phyloP scores from a whole-genome alignment of 495 filamentous ascomycete genomes.

The Penicillium crystallinum region DNA sequence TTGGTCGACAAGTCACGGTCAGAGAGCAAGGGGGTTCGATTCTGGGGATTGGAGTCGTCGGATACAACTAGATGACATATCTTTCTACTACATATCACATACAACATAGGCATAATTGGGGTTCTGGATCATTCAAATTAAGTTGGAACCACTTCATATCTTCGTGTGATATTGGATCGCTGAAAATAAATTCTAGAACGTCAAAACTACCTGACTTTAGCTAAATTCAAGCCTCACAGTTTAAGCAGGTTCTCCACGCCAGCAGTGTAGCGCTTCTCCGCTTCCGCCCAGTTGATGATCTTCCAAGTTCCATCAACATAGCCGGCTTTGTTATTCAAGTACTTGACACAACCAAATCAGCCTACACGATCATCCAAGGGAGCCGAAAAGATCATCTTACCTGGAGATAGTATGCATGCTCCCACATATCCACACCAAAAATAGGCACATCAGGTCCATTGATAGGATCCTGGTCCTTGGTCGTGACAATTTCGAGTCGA shows the following conservation, averaged over 20 bases:
- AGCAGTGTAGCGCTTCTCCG: constrained; percentile 66
- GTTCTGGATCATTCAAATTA: not conserved
- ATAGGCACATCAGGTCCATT: constrained; percentile 68
- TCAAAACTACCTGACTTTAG: not conserved
- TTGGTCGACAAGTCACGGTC: constrained; percentile 36
- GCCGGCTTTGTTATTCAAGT: constrained; percentile 93
- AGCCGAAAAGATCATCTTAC: constrained; percentile 21
- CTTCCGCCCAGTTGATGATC: constrained; percentile 91
- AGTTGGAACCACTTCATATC: not conserved
- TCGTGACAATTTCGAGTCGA: constrained; percentile 62
- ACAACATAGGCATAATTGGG: not conserved
- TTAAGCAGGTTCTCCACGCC: constrained; percentile 29
- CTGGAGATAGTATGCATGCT: constrained; percentile 69
- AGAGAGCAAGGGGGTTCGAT: constrained; percentile 17
- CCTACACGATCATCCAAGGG: not conserved
- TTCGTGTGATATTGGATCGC: not conserved
- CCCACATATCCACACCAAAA: constrained; percentile 96
- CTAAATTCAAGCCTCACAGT: constrained; percentile 7
- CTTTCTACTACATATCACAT: constrained; percentile 1
- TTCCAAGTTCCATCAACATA: constrained; percentile 95
- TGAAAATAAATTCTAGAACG: not conserved
- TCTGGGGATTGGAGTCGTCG: constrained; percentile 36
- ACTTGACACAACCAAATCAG: constrained; percentile 51
- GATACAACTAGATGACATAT: constrained; percentile 27
- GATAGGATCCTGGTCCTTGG: constrained; percentile 89